Base-by-base conservation (phyloP, 345 rosid genomes). In the Microcos paniculata region DNA sequence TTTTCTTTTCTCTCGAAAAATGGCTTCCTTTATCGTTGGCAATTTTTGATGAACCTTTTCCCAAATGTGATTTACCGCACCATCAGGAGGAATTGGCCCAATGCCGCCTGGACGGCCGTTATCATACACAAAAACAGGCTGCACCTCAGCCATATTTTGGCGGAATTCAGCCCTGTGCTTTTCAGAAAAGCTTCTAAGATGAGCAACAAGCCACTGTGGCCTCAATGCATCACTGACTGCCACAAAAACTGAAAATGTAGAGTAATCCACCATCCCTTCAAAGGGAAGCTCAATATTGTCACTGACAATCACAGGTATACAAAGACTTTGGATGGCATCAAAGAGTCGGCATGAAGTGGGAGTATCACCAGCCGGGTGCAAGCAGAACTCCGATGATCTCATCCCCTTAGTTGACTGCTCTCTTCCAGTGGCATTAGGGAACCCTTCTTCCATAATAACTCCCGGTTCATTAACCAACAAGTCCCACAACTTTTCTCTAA, bases 351-450 rank as follows among this genome's bases (percentile, higher is more conserved):
- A 96, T 72, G 97, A 96, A 64, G 98, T 93, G 23, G 99, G 97
- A 21, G 99, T 93, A 72, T 93, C 99, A 63, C 99, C 99, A 0
- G 97, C 97, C 6, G 98, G 99, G 80, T 96, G 99, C 81, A 96
- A 85, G 78, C 99, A 96, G 84, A 93, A 96, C 71, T 93, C 95
- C 15, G 97, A 92, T 31, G 89, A 83, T 78, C 97, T 88, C 98
- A 93, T 96, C 75, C 98, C 97, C 83, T 75, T 83, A 24, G 93
- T 92, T 12, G 99, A 93, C 74, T 90, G 92, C 82, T 90, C 95
- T 57, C 85, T 88, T n/a, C 97, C 99, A 0, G 97, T 96, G 65
- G 94, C 97, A 81, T 90, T 93, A 12, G 99, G 97, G 72, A 96
- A 96, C 71, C 99, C 99, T 90, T 96, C 99, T 87, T 96, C 97